Evolutionary conservation across 108 stramenopile genomes (phyloP), one percentile per base, ranked within the genome.

Genomic region (Nitzschia sp.): DNA sequence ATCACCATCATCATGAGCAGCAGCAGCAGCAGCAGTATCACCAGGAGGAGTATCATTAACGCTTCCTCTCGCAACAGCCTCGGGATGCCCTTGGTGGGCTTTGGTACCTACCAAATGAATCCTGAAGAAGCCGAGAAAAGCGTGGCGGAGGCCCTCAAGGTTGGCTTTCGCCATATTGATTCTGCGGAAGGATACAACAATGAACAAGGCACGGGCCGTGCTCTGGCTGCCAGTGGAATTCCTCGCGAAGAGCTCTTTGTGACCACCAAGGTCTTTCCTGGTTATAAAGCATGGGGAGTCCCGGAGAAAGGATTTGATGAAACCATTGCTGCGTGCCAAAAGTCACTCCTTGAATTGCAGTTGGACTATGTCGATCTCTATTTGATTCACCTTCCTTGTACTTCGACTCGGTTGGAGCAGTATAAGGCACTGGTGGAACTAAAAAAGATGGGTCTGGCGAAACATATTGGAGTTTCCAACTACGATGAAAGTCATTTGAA

Each of bases 101-200:
- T 58, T 11, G 58, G 58, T 19, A 58, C 33, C 5, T 58, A 58
- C 28, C 58, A 33, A 33, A 58, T 58, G 58, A 30, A 3, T 17
- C 8, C 8, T 11, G 29, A 34, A 30, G 9, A 30, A 27, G 29
- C 58, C 58, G 58, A 33, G 11, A 6, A 26, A n/a, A 30, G 58
- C 17, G 58, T 58, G 9, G 25, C 27, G 11, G 17, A 19, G 8
- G 29, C 33, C 28, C 28, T 58, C 11, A 30, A 33, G 58, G 31
- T 31, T 34, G 58, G 58, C 13, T 30, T 30, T 58, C 29, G 58
- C 11, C 58, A 58, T 17, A 58, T 58, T 58, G 58, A 58, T 17
- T 33, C 58, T 5, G 58, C 58, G 11, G 25, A 58, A 33, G 33
- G 29, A 15, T 58, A 58, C 33, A 30, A 33, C 58, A 58, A 58